phyloP scores from a whole-genome alignment of 2,329 filamentous ascomycete genomes.

The Macrophomina phaseolina region DNA sequence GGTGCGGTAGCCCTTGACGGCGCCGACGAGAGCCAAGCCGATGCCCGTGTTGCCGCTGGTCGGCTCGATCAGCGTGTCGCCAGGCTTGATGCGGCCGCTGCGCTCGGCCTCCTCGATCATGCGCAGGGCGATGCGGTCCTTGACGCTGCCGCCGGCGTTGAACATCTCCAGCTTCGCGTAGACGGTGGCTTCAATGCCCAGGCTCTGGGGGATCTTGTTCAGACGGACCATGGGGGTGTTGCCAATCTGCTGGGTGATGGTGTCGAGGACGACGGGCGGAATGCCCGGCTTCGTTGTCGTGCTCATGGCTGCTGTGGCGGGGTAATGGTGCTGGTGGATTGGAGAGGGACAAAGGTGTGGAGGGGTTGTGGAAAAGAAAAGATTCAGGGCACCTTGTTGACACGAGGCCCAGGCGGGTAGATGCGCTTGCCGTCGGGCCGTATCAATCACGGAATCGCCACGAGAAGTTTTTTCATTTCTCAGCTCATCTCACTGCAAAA shows the following conservation, averaged over 20 bases:
- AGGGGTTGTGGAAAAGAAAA: not conserved
- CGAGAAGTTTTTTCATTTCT: not conserved
- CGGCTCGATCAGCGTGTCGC: conserved; percentile 95
- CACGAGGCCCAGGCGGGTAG: not conserved
- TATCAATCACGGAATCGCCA: conserved; percentile 1
- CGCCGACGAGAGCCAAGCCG: conserved; percentile 88
- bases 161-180: conserved; percentile 93
- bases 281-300: conserved; percentile 56
- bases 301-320: conserved; percentile 46
- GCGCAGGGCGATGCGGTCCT: conserved; percentile 92
- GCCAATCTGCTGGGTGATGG: conserved; percentile 86
- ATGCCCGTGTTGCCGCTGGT: conserved; percentile 99
- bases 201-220: conserved; percentile 88
- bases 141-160: conserved; percentile 92
- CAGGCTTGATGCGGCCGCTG: conserved; percentile 91
- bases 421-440: not conserved
- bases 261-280: conserved; percentile 64
- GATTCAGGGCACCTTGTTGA: not conserved
- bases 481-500: not conserved
- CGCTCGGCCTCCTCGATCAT: conserved; percentile 98
- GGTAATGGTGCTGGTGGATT: not conserved
- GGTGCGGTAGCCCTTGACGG: conserved; percentile 96
- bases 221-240: conserved; percentile 94
- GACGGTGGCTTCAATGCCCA: conserved; percentile 86
- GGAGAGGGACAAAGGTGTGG: not conserved